phyloP scores from a whole-genome alignment of 2,329 filamentous ascomycete genomes.

The Calonectria fujianensis region DNA sequence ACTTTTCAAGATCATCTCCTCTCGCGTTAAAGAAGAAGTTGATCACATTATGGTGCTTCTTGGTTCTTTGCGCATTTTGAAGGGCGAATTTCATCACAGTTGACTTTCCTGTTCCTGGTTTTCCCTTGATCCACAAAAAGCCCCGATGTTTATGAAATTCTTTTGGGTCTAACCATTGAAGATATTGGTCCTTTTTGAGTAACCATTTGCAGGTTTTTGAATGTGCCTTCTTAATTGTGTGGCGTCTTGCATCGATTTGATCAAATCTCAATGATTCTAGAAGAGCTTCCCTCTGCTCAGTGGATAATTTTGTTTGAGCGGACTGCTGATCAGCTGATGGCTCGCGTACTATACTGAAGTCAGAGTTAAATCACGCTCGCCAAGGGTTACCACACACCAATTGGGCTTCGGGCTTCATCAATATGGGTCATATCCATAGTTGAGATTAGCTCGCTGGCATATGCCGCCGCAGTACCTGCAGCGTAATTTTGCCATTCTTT shows the following conservation, averaged over 20 bases:
- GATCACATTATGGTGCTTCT: slow-evolving; percentile 51
- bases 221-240: background rate
- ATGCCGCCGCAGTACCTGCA: background rate
- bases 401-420: too few species aligned
- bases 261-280: background rate
- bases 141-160: slow-evolving; percentile 46
- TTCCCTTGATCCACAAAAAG: slow-evolving; percentile 68
- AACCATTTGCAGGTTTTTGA: background rate
- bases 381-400: too few species aligned
- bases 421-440: background rate
- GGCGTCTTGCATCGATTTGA: background rate
- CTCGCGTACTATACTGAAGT: too few species aligned
- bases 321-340: too few species aligned
- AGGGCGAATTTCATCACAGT: slow-evolving; percentile 65
- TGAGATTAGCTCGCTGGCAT: background rate
- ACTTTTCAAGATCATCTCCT: slow-evolving; percentile 65
- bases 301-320: background rate
- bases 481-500: background rate
- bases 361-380: too few species aligned
- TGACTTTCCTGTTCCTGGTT: slow-evolving; percentile 66
- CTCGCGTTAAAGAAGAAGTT: slow-evolving; percentile 72
- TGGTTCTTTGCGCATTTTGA: slow-evolving; percentile 24
- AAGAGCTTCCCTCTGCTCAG: background rate
- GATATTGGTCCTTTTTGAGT: background rate
- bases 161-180: background rate